A percentile compares a stretch with the other conserved stretches of the same genome.
Conservation (phyloP, 148 eudicot species). For the Rhododendron kiyosumense region DNA sequence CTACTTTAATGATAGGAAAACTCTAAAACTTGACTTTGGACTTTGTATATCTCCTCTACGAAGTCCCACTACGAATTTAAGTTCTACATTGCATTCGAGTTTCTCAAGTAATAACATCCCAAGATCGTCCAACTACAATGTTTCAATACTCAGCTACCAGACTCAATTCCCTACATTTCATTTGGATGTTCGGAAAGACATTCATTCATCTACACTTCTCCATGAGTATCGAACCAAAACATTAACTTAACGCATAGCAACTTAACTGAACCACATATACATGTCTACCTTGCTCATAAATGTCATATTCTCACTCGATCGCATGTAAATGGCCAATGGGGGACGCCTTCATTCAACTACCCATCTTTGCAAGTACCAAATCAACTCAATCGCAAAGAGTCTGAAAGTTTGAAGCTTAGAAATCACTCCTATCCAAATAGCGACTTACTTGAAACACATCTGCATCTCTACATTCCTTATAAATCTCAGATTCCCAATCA, state of each 20-base stretch:
- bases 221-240: not conserved
- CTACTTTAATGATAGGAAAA: not conserved
- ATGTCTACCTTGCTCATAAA: not conserved
- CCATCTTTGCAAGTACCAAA: not conserved
- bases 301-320: not conserved
- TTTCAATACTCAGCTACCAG: not conserved
- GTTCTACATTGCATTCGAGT: not conserved
- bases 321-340: not conserved
- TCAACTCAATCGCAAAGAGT: not conserved
- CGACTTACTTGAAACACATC: not conserved
- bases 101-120: not conserved
- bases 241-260: not conserved
- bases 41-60: not conserved
- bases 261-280: not conserved
- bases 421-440: not conserved
- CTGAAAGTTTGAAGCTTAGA: not conserved
- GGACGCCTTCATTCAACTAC: not conserved
- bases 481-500: not conserved
- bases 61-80: not conserved
- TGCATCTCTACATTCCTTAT: not conserved
- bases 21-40: not conserved
- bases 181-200: not conserved
- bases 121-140: not conserved
- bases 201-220: not conserved
- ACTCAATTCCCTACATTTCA: not conserved